Base-by-base conservation (phyloP, 176 grass and related monocot species). In the Ananas comosus region DNA sequence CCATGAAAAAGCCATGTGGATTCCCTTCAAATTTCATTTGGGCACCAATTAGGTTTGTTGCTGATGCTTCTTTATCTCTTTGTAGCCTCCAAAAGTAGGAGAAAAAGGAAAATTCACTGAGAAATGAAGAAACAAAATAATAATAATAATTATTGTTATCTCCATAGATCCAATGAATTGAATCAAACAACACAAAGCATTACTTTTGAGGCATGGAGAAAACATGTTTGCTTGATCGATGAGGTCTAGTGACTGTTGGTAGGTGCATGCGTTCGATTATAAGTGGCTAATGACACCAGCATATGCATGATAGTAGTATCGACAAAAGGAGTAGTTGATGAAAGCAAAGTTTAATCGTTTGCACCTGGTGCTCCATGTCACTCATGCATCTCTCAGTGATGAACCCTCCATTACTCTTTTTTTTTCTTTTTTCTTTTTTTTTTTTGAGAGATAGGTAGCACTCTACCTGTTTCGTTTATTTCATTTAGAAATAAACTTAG, bases 41-140 rank as follows among this genome's bases (percentile, higher is more conserved):
- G 68, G 58, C 14, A 63, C 29, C 64, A 53, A 66, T 78, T 71
- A 64, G 61, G 74, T 74, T 72, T 72, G 61, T 59, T 53, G 24
- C 63, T 16, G 68, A 78, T 12, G 61, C 74, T 57, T 51, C 68
- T 67, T 78, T 77, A 78, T 73, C 68, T 50, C 16, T 13, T 63
- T 83, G 80, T 61, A 67, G 74, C 13, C 59, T 67, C 56, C 51
- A 63, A 56, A 72, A 63, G n/a, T 53, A 57, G 80, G 18, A 77
- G 67, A 59, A 56, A 56, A 56, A n/a, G 16, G 13, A 16, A 57
- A 16, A 57, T 16, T 17, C 14, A 57, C 4, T 57, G 14, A 57
- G 14, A 57, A 57, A 57, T 57, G n/a, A 23, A 23, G 16, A 56
- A 4, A 19, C 7, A 58, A 18, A 14, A 17, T 3, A 18, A 7